phyloP scores from a whole-genome alignment of 2,329 filamentous ascomycete species.

The Pyrenophora seminiperda region DNA sequence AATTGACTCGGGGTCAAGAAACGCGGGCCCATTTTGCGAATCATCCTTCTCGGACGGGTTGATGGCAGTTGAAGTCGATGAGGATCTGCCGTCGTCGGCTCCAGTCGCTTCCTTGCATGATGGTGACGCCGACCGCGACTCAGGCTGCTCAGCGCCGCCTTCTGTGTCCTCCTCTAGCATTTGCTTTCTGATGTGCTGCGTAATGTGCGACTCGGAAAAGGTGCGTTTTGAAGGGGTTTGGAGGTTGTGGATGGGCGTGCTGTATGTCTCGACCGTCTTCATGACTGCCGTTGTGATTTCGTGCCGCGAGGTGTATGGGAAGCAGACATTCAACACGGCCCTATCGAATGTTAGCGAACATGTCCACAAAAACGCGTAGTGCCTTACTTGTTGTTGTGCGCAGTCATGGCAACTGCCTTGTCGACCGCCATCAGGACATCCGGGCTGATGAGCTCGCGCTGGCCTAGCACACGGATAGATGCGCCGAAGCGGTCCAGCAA shows the following conservation, averaged over 20 bases:
- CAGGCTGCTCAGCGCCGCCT: slow-evolving; percentile 31
- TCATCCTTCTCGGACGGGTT: slow-evolving; percentile 44
- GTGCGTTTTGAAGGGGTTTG: slow-evolving; percentile 63
- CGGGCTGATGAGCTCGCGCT: slow-evolving; percentile 78
- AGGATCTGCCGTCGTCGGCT: slow-evolving; percentile 38
- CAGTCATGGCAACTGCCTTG: slow-evolving; percentile 82
- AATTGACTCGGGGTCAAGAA: slow-evolving; percentile 84
- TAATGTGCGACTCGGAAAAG: slow-evolving; percentile 87
- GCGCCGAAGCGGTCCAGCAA: slow-evolving; percentile 92
- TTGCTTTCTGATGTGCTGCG: slow-evolving; percentile 73
- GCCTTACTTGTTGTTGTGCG: slow-evolving; percentile 77
- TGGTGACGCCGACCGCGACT: slow-evolving; percentile 41
- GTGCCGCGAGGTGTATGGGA: slow-evolving; percentile 93
- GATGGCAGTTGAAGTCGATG: slow-evolving; percentile 48
- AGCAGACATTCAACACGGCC: slow-evolving; percentile 88
- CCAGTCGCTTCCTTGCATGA: slow-evolving; percentile 44
- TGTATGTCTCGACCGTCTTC: slow-evolving; percentile 85
- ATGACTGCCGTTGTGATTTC: slow-evolving; percentile 92
- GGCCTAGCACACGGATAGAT: slow-evolving; percentile 81
- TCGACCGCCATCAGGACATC: slow-evolving; percentile 91
- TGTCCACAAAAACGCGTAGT: not conserved
- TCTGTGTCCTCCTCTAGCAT: slow-evolving; percentile 50
- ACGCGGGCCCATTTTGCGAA: slow-evolving; percentile 22
- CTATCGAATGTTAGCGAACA: slow-evolving; percentile 37
- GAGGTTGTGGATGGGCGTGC: slow-evolving; percentile 65